Base-by-base conservation (phyloP, 257 asterid species). In the Solanum commersonii region DNA sequence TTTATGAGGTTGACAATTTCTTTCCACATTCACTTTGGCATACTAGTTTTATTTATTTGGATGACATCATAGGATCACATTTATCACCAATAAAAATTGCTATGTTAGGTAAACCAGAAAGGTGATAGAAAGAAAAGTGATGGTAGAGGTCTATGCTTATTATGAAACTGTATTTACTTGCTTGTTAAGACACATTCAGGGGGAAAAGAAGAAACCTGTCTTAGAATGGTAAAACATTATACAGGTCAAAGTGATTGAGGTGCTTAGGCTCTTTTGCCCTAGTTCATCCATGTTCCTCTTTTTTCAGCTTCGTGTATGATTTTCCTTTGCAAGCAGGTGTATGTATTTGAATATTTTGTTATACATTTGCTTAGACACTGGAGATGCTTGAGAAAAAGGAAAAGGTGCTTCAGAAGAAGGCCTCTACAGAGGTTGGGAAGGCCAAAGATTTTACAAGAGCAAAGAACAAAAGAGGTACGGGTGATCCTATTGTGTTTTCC, bases 351-450 rank as follows among this genome's bases (percentile, higher is more conserved):
- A 46, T 46, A 46, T 81, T 46, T 44, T 44, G 68, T 9, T 29
- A n/a, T 67, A 38, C 78, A 71, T 85, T 85, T 85, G 13, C 44
- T 56, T 40, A 89, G 91, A 89, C 91, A 8, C 89, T 87, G 81
- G 88, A 89, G 70, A 89, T 89, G 91, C 67, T 89, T 29, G 91
- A 89, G 88, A 89, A 87, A 38, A 89, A 87, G 56, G 91, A 89
- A 79, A 87, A 87, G 38, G 91, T 89, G 34, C 91, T 89, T 70
- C 52, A 49, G 63, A 89, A 89, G 89, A 89, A 89, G 89, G 91
- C 81, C 49, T 72, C 81, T 87, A 77, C 83, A 11, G 91, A 89
- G 60, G 88, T 89, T 59, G 89, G 40, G 63, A 89, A 84, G 71
- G 91, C 91, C 15, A 89, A 87, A 68, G 83, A 73, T 31, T 89